Percentiles rank a stretch among this genome's conserved stretches.
Evolutionary conservation across 139 green algal species (phyloP).

Genomic region (Asterochloris sp.): DNA sequence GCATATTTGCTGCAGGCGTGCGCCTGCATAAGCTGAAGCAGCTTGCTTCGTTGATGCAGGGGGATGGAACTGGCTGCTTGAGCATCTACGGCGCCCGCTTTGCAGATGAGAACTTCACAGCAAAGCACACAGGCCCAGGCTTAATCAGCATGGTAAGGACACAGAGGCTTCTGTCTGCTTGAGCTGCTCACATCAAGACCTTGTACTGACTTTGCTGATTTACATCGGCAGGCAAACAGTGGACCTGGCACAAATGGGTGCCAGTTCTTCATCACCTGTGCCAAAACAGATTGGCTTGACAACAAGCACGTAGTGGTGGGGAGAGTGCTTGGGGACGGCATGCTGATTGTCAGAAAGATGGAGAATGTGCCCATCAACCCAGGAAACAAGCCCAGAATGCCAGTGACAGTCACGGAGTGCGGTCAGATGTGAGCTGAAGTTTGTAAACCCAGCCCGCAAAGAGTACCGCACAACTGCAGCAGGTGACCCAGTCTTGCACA

Average conservation of each 20-base stretch:
- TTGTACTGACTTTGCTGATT: neutral
- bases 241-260: conserved; percentile 85
- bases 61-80: conserved; percentile 88
- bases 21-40: neutral
- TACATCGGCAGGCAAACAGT: conserved; percentile 66
- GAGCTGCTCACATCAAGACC: neutral
- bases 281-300: conserved; percentile 93
- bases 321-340: conserved; percentile 77
- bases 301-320: conserved; percentile 95
- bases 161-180: neutral
- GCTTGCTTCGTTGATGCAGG: conserved; percentile 34
- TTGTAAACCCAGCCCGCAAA: too few species aligned
- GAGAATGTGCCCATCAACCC: conserved; percentile 83
- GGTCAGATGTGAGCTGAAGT: conserved; percentile 81
- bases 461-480: too few species aligned
- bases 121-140: conserved; percentile 91
- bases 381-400: conserved; percentile 75
- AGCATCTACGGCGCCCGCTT: conserved; percentile 95
- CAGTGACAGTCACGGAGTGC: conserved; percentile 81
- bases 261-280: conserved; percentile 98
- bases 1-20: neutral
- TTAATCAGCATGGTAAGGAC: conserved; percentile 80
- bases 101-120: conserved; percentile 94
- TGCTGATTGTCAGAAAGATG: conserved; percentile 92
- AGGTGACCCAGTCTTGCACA: too few species aligned